A percentile compares a stretch with the other conserved stretches of the same genome.
These are phyloP conservation scores for Hericium erinaceus DNA, from an alignment of 768 basidiomycete genomes.

Conservation along the genomic window DNA sequence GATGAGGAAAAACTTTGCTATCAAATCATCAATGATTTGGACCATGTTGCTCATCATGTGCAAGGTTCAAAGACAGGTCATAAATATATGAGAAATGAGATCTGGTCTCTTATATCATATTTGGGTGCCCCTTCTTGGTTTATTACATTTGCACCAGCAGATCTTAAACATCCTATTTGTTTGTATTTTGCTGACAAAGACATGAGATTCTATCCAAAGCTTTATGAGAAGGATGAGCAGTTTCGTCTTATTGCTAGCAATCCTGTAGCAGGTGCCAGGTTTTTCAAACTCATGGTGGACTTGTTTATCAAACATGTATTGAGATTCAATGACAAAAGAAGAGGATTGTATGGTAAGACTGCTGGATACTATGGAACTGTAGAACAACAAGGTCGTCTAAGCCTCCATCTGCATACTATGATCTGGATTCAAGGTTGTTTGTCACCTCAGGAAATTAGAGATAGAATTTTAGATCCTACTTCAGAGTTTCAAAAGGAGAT, in stretches of 20 bases:
- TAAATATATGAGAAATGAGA: constrained; percentile 13
- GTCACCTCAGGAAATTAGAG: constrained; percentile 13
- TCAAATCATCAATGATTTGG: constrained; percentile 6
- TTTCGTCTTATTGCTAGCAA: constrained; percentile 5
- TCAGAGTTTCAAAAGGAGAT: constrained; percentile 8
- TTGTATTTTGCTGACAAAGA: constrained; percentile 12
- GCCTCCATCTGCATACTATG: constrained; percentile 16
- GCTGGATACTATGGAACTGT: constrained; percentile 16
- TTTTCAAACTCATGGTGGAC: constrained; percentile 12
- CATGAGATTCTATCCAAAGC: not conserved
- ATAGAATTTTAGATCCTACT: constrained; percentile 3
- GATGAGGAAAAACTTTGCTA: constrained; percentile 5
- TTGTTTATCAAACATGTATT: constrained; percentile 12
- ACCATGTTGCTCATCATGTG: constrained; percentile 10
- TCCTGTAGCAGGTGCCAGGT: constrained; percentile 12
- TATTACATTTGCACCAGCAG: constrained; percentile 16
- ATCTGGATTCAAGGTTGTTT: constrained; percentile 8
- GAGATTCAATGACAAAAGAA: not conserved
- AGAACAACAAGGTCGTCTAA: constrained; percentile 2
- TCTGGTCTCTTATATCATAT: constrained; percentile 11
- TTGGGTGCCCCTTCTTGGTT: constrained; percentile 14
- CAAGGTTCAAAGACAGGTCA: constrained; percentile 7
- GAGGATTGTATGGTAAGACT: constrained; percentile 13
- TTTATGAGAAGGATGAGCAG: not conserved
- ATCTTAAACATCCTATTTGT: constrained; percentile 13